These are phyloP conservation scores for Eragrostis nindensis DNA, from an alignment of 176 grass and related monocot genomes.

Conservation along the genomic window DNA sequence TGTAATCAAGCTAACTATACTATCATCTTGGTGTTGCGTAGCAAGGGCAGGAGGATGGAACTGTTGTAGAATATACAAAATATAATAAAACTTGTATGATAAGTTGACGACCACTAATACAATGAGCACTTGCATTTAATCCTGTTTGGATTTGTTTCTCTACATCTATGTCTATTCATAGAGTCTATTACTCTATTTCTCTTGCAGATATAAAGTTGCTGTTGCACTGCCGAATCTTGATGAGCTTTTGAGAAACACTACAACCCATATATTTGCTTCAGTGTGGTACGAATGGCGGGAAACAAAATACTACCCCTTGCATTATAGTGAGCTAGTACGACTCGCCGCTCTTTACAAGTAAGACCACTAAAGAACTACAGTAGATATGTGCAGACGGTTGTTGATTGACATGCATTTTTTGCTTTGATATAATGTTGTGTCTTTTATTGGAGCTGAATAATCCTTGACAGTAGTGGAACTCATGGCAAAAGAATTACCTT, in stretches of 20 bases:
- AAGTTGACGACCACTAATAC: background rate
- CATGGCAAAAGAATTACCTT: constrained; percentile 7
- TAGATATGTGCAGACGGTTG: background rate
- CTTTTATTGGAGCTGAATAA: constrained; percentile 37
- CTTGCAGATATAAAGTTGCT: constrained; percentile 84
- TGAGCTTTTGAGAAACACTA: constrained; percentile 83
- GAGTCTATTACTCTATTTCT: background rate
- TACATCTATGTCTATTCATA: constrained; percentile 12
- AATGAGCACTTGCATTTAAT: constrained; percentile 20
- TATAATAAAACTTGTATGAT: background rate
- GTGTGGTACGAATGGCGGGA: constrained; percentile 93
- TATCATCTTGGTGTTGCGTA: background rate
- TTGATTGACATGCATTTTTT: constrained; percentile 4
- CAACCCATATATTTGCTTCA: constrained; percentile 75
- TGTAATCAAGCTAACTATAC: background rate
- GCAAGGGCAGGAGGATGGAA: no score
- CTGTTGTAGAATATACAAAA: background rate
- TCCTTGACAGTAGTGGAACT: constrained; percentile 5
- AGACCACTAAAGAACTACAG: constrained; percentile 28
- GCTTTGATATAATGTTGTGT: constrained; percentile 11
- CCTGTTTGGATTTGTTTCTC: constrained; percentile 5
- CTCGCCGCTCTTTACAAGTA: constrained; percentile 98
- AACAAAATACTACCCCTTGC: constrained; percentile 74
- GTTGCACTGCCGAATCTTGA: constrained; percentile 87
- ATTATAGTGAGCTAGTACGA: constrained; percentile 96